phyloP scores from a whole-genome alignment of 2,329 filamentous ascomycete species.

The Colletotrichum sp. region DNA sequence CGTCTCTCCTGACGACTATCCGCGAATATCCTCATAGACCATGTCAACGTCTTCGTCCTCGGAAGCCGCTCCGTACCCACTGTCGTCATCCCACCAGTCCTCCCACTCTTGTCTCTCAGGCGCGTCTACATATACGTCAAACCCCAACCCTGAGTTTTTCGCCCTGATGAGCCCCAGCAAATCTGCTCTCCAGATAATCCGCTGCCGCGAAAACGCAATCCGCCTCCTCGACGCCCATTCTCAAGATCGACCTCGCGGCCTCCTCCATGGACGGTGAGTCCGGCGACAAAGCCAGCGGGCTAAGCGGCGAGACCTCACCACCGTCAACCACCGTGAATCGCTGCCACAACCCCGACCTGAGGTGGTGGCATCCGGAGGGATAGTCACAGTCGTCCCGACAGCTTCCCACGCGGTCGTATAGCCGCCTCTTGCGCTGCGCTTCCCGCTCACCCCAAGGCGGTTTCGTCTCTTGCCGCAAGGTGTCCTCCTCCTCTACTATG shows the following conservation, averaged over 20 bases:
- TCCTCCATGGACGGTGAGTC: background rate
- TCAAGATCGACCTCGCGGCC: background rate
- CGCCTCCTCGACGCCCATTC: background rate
- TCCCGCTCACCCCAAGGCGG: background rate
- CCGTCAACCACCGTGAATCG: background rate
- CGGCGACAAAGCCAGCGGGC: background rate
- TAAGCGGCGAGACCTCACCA: background rate
- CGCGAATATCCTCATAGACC: background rate
- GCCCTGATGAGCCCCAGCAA: background rate
- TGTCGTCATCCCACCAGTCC: background rate
- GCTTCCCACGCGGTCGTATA: background rate
- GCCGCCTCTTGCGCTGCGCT: background rate
- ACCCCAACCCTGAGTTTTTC: background rate
- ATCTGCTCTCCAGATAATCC: background rate
- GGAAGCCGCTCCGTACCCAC: background rate
- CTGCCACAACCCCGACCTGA: background rate
- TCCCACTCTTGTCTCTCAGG: background rate
- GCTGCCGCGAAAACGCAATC: background rate
- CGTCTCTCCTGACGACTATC: background rate
- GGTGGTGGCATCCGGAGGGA: background rate
- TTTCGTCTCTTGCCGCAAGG: background rate
- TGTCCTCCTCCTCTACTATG: background rate
- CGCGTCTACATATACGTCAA: background rate
- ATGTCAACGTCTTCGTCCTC: background rate
- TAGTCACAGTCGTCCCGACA: conserved; percentile 4